phyloP scores from a whole-genome alignment of 2,329 filamentous ascomycete species.

The Alternaria brassicicola region DNA sequence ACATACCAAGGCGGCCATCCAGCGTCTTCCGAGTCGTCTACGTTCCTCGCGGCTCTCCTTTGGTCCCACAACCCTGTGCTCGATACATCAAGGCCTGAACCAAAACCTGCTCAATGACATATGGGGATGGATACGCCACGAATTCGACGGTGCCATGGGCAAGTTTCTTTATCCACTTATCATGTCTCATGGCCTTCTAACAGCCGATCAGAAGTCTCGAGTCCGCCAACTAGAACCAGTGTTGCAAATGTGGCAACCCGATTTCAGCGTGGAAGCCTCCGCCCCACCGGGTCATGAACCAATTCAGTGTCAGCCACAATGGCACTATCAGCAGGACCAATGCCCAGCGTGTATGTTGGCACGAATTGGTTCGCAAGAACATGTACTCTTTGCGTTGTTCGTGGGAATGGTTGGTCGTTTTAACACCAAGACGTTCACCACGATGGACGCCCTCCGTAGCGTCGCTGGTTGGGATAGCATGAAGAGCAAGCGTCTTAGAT shows the following conservation, averaged over 20 bases:
- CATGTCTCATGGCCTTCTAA: conserved; percentile 23
- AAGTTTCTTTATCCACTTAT: conserved; percentile 36
- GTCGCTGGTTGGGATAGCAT: conserved; percentile 13
- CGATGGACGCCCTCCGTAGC: conserved; percentile 4
- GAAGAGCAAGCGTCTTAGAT: conserved; percentile 29
- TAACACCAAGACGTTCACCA: not conserved
- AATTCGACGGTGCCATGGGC: conserved; percentile 32
- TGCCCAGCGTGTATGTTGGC: conserved; percentile 43
- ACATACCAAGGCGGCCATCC: conserved; percentile 21
- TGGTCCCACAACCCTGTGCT: conserved; percentile 26
- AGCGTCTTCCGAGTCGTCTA: conserved; percentile 30
- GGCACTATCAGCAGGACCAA: conserved; percentile 27
- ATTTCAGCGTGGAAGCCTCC: conserved; percentile 22
- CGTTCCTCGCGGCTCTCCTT: conserved; percentile 24
- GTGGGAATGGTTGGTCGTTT: conserved; percentile 34
- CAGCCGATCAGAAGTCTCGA: conserved; percentile 16
- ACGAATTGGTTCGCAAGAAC: conserved; percentile 33
- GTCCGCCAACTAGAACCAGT: conserved; percentile 40
- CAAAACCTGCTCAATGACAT: conserved; percentile 26
- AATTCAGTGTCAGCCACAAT: conserved; percentile 22
- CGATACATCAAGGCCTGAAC: conserved; percentile 32
- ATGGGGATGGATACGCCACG: conserved; percentile 30
- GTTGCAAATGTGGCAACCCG: conserved; percentile 30
- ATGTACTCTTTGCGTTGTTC: conserved; percentile 33
- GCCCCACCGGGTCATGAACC: conserved; percentile 26